Evolutionary conservation across 768 basidiomycete genomes (phyloP), one percentile per base, ranked within the genome.

Genomic region (Mycena sanguinolenta): DNA sequence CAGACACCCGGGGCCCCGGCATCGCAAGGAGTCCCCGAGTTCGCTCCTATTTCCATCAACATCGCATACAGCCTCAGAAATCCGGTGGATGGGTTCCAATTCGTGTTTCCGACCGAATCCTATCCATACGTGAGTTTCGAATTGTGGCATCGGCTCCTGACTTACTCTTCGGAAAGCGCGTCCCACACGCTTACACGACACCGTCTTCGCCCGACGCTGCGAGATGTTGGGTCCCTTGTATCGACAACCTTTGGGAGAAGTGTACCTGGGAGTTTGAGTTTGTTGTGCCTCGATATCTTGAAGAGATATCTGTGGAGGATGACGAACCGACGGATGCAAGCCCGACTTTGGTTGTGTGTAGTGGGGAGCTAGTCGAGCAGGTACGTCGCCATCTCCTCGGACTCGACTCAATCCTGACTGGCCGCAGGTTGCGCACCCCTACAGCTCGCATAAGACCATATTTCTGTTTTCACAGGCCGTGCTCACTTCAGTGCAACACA

Each of bases 231-330:
- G 92, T 98, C n/a, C 98, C 98, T 17, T 99, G 98, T 76, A 81
- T 98, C 23, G 98, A 99, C 79, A 94, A 90, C 75, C 81, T 96
- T 25, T 97, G 96, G 95, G 97, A 98, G 80, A 92, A 95, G 75
- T 98, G 95, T 75, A 97, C 97, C 9, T 99, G 98, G 98, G 98
- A 99, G 76, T 93, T 99, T 66, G 95, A 98, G 80, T 95, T 98
- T 79, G 90, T 98, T 59, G 97, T 98, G 38, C 96, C 97, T 58
- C 86, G 92, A 73, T 92, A 90, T 76, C 82, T 95, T 17, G 92
- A 95, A 77, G 93, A 93, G 70, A 78, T 58, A 62, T 82, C 78
- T 42, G 82, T 86, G 64, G 84, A 88, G 13, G 86, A 85, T 27
- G 87, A 87, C 39, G 92, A 91, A 58, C 81, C 80, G 12, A 84